Evolutionary conservation across 805 yeast species (phyloP), one percentile per base, ranked within the genome.

Genomic region (Lipomyces japonicus): DNA sequence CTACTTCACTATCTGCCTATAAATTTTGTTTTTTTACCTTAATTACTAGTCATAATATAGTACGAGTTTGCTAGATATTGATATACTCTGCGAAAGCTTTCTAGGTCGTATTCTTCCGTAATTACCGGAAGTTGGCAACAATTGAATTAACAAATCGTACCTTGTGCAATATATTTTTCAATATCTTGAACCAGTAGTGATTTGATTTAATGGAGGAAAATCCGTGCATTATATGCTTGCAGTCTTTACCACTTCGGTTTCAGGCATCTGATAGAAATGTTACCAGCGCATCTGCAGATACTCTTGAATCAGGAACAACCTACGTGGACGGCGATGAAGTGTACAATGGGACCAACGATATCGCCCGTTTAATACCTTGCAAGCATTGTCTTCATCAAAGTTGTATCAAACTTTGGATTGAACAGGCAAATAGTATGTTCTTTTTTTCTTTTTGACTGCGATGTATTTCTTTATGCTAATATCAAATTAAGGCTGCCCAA

Each of bases 161-260:
- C n/a, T n/a, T n/a, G n/a, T n/a, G n/a, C n/a, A n/a, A n/a, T n/a
- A n/a, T n/a, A n/a, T n/a, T n/a, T n/a, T n/a, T n/a, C n/a, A n/a
- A n/a, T n/a, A n/a, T n/a, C n/a, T n/a, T n/a, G n/a, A n/a, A n/a
- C n/a, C n/a, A n/a, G n/a, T n/a, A n/a, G n/a, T n/a, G n/a, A n/a
- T n/a, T n/a, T n/a, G n/a, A n/a, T n/a, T n/a, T n/a, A n/a, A n/a
- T n/a, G n/a, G n/a, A n/a, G 40, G 51, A 47, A 31, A 22, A 52
- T 46, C 56, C 56, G 23, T 82, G 89, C 62, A 73, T 81, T n/a
- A 81, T 82, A 36, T 82, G 89, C 59, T 69, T 81, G 40, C 86
- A 73, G 42, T 55, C 55, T 6, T 62, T 72, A 10, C 63, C 66
- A 42, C 47, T 57, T 16, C 34, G 41, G 34, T 35, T 36, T 32